Evolutionary conservation across 2,329 filamentous ascomycete species (phyloP), one percentile per base, ranked within the genome.

Genomic region (Nemania bipapillata): DNA sequence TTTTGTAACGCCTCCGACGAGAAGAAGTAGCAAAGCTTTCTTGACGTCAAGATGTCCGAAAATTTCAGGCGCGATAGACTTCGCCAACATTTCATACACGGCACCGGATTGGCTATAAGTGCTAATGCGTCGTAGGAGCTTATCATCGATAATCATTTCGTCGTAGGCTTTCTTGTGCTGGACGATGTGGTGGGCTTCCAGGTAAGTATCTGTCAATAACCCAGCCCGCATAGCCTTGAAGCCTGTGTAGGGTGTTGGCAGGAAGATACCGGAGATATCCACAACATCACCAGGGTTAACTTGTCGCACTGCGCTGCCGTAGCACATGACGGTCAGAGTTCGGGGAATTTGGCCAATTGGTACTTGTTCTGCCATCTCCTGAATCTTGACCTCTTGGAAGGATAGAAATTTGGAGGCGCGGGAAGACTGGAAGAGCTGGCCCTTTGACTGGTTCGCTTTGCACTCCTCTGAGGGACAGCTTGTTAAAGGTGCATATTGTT

Each of bases 131-230:
- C 90, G 89, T 62, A 96, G 87, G 8, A 96, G 90, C 59, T 87
- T 86, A 35, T 91, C 89, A 73, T 97, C 94, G 74, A 97, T 89
- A 30, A 90, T 87, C 84, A 97, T 93, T 76, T 97, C 92, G 72
- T 96, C 93, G 81, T 99, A 99, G 0, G 95, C 94, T 82, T 97
- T 97, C 84, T 99, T 99, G 86, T 99, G 96, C 80, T 99, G 96
- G 49, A 90, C 89, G 54, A 99, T 90, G 77, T 96, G 87, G 79
- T 99, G 96, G 4, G 95, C 96, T 82, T 99, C 96, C 12, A 99
- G 84, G 78, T 97, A 99, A 0, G 96, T 99, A 77, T 99, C 96
- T 37, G 96, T 99, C 69, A 99, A 83, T n/a, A 99, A 88, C 66
- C 96, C 96, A 28, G 96, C 96, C 74, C 92, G 92, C 83, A 99